Evolutionary conservation across 164 flowering plant species (phyloP), one percentile per base, ranked within the genome.

Genomic region (Houttuynia cordata): DNA sequence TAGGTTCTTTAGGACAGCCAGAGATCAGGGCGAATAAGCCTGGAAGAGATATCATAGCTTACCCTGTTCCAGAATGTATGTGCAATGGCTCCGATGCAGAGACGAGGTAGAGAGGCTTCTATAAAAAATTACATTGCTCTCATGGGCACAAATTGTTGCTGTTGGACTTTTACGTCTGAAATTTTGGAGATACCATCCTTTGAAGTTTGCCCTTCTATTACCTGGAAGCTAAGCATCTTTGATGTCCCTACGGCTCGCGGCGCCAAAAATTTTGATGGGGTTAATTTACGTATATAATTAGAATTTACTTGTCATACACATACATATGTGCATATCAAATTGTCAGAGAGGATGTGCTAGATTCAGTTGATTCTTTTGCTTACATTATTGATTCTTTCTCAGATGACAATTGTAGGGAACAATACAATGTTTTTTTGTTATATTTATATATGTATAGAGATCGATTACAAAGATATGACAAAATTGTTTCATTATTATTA

Each of bases 51-150:
- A 96, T 94, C 15, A 91, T 97, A 3, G 88, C 89, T 79, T 87
- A 81, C 63, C 99, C 99, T 25, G 71, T 85, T 19, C 88, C 91
- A 0, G 99, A 87, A 62, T 94, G 99, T 64, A 94, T 94, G 99
- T 88, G 96, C 75, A 88, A 78, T 18, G 57, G 53, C 41, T 68
- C 71, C 6, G 59, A 23, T 49, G 37, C 55, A 40, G 55, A 20
- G 22, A 21, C 20, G 21, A 22, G 8, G n/a, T 57, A 15, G 10
- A 7, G 21, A 21, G 30, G 30, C 24, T 23, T 10, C n/a, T n/a
- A 54, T 45, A 3, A 45, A 14, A 2, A 30, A 45, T 45, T 45
- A 12, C 3, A 45, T 17, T 45, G 0, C 49, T 45, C 13, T 45
- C 37, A 3, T 45, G 49, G 49, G 2, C 2, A 17, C 17, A 45